phyloP scores from a whole-genome alignment of 2,329 filamentous ascomycete species.

The Drechmeria coniospora region DNA sequence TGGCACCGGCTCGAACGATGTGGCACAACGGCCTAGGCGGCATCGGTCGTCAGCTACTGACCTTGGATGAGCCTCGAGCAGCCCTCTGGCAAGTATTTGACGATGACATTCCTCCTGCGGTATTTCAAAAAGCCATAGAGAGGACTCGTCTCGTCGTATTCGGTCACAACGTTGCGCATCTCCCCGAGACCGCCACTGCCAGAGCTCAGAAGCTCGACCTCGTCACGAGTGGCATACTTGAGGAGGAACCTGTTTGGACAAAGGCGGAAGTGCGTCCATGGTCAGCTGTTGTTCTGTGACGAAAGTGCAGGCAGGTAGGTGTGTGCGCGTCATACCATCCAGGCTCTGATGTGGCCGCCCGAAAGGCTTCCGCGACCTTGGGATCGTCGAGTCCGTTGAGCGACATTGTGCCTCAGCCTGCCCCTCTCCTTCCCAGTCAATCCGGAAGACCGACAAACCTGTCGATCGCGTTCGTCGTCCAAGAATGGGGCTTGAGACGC shows the following conservation, averaged over 20 bases:
- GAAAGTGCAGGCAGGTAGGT: background rate
- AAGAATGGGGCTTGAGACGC: too few relatives aligned
- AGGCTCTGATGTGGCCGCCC: slow-evolving; percentile 62
- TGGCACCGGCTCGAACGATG: too few relatives aligned
- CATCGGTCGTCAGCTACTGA: slow-evolving; percentile 31
- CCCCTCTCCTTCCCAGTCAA: background rate
- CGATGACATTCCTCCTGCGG: slow-evolving; percentile 71
- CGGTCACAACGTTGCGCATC: slow-evolving; percentile 59
- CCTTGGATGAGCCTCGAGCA: slow-evolving; percentile 88
- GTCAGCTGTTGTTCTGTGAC: slow-evolving; percentile 5
- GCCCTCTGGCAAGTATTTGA: slow-evolving; percentile 84
- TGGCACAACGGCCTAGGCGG: too few relatives aligned
- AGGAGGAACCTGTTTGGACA: slow-evolving; percentile 64
- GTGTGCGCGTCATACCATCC: slow-evolving; percentile 58
- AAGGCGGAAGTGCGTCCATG: slow-evolving; percentile 3
- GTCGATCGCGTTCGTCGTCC: too few relatives aligned
- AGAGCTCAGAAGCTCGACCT: slow-evolving; percentile 60
- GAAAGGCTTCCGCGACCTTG: slow-evolving; percentile 71
- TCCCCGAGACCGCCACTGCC: slow-evolving; percentile 76
- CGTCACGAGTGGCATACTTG: slow-evolving; percentile 80
- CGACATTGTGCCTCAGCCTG: slow-evolving; percentile 56
- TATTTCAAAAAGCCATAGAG: slow-evolving; percentile 88
- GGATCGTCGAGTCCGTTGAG: slow-evolving; percentile 83
- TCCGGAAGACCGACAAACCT: background rate
- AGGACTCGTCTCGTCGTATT: slow-evolving; percentile 72